These are phyloP conservation scores for Chlamydomonas sphaeroides DNA, from an alignment of 139 green algal genomes.

Conservation along the genomic window DNA sequence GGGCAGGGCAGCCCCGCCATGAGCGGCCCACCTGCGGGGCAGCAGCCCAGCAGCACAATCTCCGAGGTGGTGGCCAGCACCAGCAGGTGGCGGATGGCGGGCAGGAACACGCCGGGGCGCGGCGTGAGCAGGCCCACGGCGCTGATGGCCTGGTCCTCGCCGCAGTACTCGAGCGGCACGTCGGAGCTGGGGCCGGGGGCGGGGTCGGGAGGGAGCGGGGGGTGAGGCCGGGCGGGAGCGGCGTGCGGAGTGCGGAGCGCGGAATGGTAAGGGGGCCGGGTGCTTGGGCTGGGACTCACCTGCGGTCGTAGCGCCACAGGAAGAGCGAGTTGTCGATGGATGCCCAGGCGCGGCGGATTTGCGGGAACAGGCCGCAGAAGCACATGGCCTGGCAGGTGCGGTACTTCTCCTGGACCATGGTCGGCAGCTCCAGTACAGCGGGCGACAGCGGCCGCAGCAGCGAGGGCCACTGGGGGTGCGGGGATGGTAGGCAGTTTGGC, in stretches of 20 bases:
- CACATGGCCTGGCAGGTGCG: slow-evolving; percentile 81
- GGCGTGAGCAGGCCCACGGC: slow-evolving; percentile 83
- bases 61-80: slow-evolving; percentile 93
- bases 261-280: too few relatives aligned
- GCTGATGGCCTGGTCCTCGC: slow-evolving; percentile 92
- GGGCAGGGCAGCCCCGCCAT: too few relatives aligned
- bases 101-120: slow-evolving; percentile 85
- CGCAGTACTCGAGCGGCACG: slow-evolving; percentile 87
- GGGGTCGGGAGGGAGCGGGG: too few relatives aligned
- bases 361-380: slow-evolving; percentile 91
- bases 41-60: slow-evolving; percentile 91
- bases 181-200: slow-evolving; percentile 75
- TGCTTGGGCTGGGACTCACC: too few relatives aligned
- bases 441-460: slow-evolving; percentile 71
- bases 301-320: slow-evolving; percentile 90
- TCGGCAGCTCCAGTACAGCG: slow-evolving; percentile 73
- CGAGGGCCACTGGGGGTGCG: slow-evolving; percentile 81
- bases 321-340: slow-evolving; percentile 93
- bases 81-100: slow-evolving; percentile 89
- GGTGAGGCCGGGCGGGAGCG: too few relatives aligned
- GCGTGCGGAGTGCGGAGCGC: too few relatives aligned
- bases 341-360: slow-evolving; percentile 88
- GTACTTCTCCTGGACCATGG: slow-evolving; percentile 87
- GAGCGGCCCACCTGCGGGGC: too few relatives aligned
- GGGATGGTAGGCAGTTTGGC: not conserved